A percentile compares a stretch with the other conserved stretches of the same genome.
phyloP scores from a whole-genome alignment of 208 protist genomes.

The Blechomonas ayalai region DNA sequence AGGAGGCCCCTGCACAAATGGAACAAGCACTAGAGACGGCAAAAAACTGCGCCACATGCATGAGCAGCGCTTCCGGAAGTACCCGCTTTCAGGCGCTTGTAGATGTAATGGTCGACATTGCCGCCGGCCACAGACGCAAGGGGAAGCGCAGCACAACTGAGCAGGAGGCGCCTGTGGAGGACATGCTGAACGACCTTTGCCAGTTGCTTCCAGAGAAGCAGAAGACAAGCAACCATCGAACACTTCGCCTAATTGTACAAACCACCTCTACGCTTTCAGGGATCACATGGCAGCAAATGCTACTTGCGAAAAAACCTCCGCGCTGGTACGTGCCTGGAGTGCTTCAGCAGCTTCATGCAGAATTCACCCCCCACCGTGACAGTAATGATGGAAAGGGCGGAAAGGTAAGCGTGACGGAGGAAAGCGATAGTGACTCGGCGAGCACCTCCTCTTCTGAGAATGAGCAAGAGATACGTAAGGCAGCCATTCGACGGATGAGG shows the following conservation, averaged over 20 bases:
- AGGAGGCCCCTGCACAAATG: conserved; percentile 59
- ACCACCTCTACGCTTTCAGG: conserved; percentile 41
- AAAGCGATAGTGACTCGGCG: background rate
- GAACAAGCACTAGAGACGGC: conserved; percentile 42
- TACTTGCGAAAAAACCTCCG: conserved; percentile 38
- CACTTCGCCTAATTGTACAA: conserved; percentile 46
- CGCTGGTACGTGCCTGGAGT: conserved; percentile 56
- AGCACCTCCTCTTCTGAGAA: background rate
- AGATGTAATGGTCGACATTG: conserved; percentile 58
- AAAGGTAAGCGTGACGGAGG: conserved; percentile 4
- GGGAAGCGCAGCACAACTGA: conserved; percentile 34
- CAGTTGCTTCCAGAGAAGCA: conserved; percentile 24
- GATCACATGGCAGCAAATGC: conserved; percentile 37
- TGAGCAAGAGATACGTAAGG: too few species aligned
- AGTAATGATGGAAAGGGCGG: conserved; percentile 3
- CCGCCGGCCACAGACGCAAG: conserved; percentile 35
- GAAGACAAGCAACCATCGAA: conserved; percentile 21
- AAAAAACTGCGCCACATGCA: conserved; percentile 2
- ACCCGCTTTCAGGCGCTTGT: conserved; percentile 53
- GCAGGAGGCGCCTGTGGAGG: conserved; percentile 37
- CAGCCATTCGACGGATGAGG: conserved; percentile 46
- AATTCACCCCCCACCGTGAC: background rate
- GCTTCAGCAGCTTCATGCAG: conserved; percentile 9
- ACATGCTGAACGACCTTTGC: conserved; percentile 48
- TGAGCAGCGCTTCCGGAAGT: conserved; percentile 8